Evolutionary conservation across 495 filamentous ascomycete genomes (phyloP).

Genomic region (Penicillium herquei): DNA sequence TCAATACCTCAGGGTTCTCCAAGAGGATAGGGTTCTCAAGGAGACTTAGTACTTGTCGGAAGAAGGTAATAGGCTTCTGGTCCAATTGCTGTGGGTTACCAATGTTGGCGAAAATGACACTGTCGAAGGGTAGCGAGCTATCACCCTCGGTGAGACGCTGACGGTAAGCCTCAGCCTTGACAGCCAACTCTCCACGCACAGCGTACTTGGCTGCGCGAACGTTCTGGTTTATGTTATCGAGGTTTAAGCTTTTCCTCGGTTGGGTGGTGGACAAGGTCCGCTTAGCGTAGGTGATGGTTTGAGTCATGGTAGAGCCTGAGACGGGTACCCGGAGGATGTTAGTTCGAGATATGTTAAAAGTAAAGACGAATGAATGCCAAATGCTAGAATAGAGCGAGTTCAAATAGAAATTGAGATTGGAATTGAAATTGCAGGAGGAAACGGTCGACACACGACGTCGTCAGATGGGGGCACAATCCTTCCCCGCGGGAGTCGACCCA

Average conservation of each 20-base stretch:
- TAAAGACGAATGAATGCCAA: conserved; percentile 16
- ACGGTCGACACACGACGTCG: not conserved
- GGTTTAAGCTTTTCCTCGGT: conserved; percentile 60
- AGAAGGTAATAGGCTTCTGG: conserved; percentile 98
- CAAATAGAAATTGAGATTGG: not conserved
- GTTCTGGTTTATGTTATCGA: conserved; percentile 89
- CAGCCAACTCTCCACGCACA: conserved; percentile 91
- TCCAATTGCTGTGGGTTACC: conserved; percentile 98
- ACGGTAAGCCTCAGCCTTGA: conserved; percentile 85
- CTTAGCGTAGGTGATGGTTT: conserved; percentile 27
- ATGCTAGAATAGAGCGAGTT: not conserved
- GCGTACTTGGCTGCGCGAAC: conserved; percentile 88
- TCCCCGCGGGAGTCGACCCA: conserved; percentile 3
- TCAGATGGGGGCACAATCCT: conserved; percentile 5
- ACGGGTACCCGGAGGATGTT: conserved; percentile 14
- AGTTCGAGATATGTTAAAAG: conserved; percentile 15
- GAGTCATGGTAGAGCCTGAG: conserved; percentile 32
- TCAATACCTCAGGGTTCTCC: conserved; percentile 70
- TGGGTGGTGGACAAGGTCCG: conserved; percentile 60
- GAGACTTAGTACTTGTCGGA: conserved; percentile 93
- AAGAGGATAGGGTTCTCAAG: conserved; percentile 86
- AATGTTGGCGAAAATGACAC: conserved; percentile 95
- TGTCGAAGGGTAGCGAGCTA: conserved; percentile 74
- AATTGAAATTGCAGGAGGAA: not conserved
- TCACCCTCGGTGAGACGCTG: conserved; percentile 60